Evolutionary conservation across 2,329 filamentous ascomycete species (phyloP), one percentile per base, ranked within the genome.

Genomic region (Ceratocystis variospora): DNA sequence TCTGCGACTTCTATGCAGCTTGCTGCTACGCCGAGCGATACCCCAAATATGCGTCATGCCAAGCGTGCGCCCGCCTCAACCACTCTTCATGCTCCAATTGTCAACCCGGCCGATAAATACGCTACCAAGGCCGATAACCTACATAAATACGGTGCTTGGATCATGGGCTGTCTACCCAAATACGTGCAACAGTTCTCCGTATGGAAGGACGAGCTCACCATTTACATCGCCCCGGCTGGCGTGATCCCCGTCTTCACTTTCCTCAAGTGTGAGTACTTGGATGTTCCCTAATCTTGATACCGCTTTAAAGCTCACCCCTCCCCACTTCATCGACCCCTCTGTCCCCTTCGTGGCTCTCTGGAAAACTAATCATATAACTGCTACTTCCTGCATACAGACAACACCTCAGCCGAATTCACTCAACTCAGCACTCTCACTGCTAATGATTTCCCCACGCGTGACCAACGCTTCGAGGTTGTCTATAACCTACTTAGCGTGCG

Each of bases 181-280:
- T 96, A 96, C 78, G 85, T 99, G 72, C 95, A 99, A 80, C 94
- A 99, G 79, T 97, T 97, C 80, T 96, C 92, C 12, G 93, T 99
- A 66, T 99, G 94, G 94, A 99, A 99, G 80, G 94, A 99, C 75
- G 94, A 99, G 78, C 85, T 99, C 75, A 91, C 88, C 72, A 90
- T 96, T 76, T 93, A 95, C 78, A 94, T 97, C 73, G 82, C 90
- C 61, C 94, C 94, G 1, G 79, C 88, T 46, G 94, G 90, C 71
- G 86, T 97, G 72, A 84, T 96, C 71, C 94, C 94, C 48, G 88
- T 96, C 72, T 92, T 99, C 77, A 85, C 83, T 69, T 99, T 99
- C 80, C 82, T 99, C 73, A 97, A 97, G 80, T 84, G 84, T 85
- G 74, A 67, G 74, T 72, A 77, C 99, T 89, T 80, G 99, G 93